Percentiles rank a stretch among this genome's conserved stretches.
phyloP scores from a whole-genome alignment of 148 eudicot genomes.

The Chenopodium berlandieri region DNA sequence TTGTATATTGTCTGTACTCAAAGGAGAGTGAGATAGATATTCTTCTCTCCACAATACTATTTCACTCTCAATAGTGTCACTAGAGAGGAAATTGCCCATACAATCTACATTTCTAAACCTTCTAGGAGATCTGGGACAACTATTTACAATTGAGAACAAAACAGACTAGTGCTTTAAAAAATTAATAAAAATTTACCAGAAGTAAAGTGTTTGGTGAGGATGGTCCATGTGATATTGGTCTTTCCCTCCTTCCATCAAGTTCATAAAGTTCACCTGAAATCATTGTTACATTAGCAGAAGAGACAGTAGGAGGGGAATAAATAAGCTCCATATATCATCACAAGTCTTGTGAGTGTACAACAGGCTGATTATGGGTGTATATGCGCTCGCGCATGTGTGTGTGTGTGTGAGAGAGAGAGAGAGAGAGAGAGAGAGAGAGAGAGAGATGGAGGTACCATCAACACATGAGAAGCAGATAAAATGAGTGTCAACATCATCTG shows the following conservation, averaged over 20 bases:
- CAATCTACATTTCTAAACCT: neutral
- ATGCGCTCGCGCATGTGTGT: neutral
- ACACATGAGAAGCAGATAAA: slow-evolving; percentile 89
- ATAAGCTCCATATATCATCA: too few relatives aligned
- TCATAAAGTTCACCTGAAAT: slow-evolving; percentile 79
- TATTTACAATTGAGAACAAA: neutral
- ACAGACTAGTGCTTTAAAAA: neutral
- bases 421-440: slow-evolving; percentile 16
- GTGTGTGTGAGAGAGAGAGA: neutral
- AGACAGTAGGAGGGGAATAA: neutral
- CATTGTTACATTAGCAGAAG: neutral
- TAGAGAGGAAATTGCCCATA: neutral
- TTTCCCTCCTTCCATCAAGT: slow-evolving; percentile 88
- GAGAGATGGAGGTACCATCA: slow-evolving; percentile 48
- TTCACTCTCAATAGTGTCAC: neutral
- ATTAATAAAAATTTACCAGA: slow-evolving; percentile 42
- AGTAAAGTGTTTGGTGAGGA: slow-evolving; percentile 69
- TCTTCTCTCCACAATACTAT: neutral
- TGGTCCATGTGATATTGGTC: slow-evolving; percentile 77
- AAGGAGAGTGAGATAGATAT: neutral
- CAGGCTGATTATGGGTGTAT: neutral
- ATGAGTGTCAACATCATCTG: slow-evolving; percentile 73
- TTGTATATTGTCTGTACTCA: neutral
- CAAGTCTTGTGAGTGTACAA: neutral
- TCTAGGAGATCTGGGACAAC: neutral